Evolutionary conservation across 1,284 basidiomycete species (phyloP).

Genomic region (Phellopilus nigrolimitatus): DNA sequence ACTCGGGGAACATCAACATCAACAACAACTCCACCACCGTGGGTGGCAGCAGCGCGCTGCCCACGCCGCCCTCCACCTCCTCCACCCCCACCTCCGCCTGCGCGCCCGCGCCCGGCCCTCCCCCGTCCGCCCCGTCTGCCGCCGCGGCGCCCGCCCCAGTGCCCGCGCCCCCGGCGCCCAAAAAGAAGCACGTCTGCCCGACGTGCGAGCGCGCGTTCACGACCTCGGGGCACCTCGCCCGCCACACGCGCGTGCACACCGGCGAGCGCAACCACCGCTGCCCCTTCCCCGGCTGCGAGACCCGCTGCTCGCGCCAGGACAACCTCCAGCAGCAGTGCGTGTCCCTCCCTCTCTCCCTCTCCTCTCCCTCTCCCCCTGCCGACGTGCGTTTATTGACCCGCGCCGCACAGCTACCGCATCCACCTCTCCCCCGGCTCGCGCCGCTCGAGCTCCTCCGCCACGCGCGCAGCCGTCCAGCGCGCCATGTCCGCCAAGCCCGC

Average conservation of each 20-base stretch:
- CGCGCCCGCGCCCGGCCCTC: too few relatives aligned
- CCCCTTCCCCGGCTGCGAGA: conserved; percentile 79
- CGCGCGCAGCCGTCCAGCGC: conserved; percentile 19
- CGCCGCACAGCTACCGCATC: conserved; percentile 21
- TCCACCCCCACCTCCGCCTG: too few relatives aligned
- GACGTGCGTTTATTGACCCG: too few relatives aligned
- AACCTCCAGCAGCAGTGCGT: conserved; percentile 82
- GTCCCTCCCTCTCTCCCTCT: conserved; percentile 9
- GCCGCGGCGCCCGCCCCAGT: background rate
- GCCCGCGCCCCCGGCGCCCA: conserved; percentile 6
- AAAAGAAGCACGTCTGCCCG: conserved; percentile 49
- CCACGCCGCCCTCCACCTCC: too few relatives aligned
- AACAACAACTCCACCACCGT: too few relatives aligned
- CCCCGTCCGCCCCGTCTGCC: too few relatives aligned
- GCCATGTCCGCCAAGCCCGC: conserved; percentile 1
- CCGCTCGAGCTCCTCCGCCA: conserved; percentile 17
- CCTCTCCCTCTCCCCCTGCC: too few relatives aligned
- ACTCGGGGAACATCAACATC: background rate
- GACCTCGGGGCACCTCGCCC: conserved; percentile 78
- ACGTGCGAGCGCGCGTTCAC: conserved; percentile 73
- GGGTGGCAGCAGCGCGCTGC: too few relatives aligned
- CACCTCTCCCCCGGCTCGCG: conserved; percentile 22
- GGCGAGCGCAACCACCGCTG: conserved; percentile 79
- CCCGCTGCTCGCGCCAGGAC: conserved; percentile 74
- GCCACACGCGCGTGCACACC: conserved; percentile 78